These are phyloP conservation scores for Bipolaris gigantea DNA, from an alignment of 2,329 filamentous ascomycete species.

Conservation along the genomic window DNA sequence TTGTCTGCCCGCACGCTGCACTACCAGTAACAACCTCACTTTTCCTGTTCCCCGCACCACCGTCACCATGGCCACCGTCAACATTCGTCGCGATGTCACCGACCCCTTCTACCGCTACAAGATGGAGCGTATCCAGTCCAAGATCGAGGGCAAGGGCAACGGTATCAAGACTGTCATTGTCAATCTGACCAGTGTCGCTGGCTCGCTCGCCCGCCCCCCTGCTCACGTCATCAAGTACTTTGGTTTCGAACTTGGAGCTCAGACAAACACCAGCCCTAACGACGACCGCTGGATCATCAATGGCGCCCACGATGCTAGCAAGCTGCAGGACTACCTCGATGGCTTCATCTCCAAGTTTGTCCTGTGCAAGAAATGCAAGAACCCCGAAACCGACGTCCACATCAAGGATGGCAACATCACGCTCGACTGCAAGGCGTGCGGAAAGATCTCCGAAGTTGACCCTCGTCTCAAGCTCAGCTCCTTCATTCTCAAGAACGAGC, in stretches of 20 bases:
- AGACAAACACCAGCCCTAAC: conserved; percentile 95
- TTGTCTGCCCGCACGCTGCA: conserved; percentile 35
- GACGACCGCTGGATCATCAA: conserved; percentile 99
- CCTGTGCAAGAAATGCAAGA: conserved; percentile 99
- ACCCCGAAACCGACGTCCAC: conserved; percentile 93
- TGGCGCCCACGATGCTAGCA: conserved; percentile 89
- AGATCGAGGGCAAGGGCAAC: conserved; percentile 99
- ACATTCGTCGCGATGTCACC: conserved; percentile 93
- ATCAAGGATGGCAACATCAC: conserved; percentile 92
- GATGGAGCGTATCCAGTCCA: conserved; percentile 98
- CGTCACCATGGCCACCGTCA: conserved; percentile 92
- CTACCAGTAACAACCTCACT: conserved; percentile 32
- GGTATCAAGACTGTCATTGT: conserved; percentile 99
- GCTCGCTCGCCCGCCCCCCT: conserved; percentile 87
- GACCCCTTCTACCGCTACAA: conserved; percentile 99
- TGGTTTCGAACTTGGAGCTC: conserved; percentile 96
- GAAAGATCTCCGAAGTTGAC: conserved; percentile 88
- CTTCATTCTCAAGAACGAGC: conserved; percentile 95
- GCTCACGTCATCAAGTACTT: conserved; percentile 99
- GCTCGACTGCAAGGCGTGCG: conserved; percentile 98
- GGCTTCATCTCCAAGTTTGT: conserved; percentile 99
- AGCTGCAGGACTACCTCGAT: conserved; percentile 97
- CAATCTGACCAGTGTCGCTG: conserved; percentile 91
- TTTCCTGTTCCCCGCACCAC: conserved; percentile 42
- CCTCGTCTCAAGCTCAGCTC: conserved; percentile 92